phyloP scores from a whole-genome alignment of 225 moss, liverwort and hornwort genomes.

The Bryum argenteum region DNA sequence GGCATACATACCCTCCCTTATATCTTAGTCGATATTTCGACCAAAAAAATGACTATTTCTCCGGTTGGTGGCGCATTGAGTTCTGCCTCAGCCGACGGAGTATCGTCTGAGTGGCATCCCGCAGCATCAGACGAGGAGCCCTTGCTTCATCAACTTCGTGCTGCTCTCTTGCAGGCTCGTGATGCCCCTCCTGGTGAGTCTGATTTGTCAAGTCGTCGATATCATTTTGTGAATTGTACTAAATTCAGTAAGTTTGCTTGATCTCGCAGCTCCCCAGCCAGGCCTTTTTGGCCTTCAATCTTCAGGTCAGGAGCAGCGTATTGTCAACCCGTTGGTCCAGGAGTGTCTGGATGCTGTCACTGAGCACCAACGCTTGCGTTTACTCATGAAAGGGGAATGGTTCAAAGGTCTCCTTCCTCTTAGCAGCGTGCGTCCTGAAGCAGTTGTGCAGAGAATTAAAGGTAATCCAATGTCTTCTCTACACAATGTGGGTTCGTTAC shows the following conservation, averaged over 20 bases:
- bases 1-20: no score
- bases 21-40: no score
- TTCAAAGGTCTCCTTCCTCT: slow-evolving; percentile 93
- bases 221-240: neutral
- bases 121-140: slow-evolving; percentile 85
- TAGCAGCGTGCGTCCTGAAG: slow-evolving; percentile 70
- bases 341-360: slow-evolving; percentile 92
- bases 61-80: slow-evolving; percentile 66
- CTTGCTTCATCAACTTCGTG: slow-evolving; percentile 86
- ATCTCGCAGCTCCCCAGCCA: slow-evolving; percentile 61
- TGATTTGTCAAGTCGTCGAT: slow-evolving; percentile 24
- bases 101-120: slow-evolving; percentile 86
- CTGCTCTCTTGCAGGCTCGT: slow-evolving; percentile 81
- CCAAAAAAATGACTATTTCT: slow-evolving; percentile 67
- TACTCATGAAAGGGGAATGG: slow-evolving; percentile 98
- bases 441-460: slow-evolving; percentile 77
- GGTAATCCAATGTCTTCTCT: slow-evolving; percentile 43
- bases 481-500: neutral
- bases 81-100: slow-evolving; percentile 53
- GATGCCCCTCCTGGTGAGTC: slow-evolving; percentile 66
- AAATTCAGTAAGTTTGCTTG: slow-evolving; percentile 16
- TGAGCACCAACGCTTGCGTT: slow-evolving; percentile 95
- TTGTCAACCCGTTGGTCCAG: slow-evolving; percentile 74
- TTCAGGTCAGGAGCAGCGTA: slow-evolving; percentile 60
- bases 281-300: slow-evolving; percentile 76